Evolutionary conservation across 768 basidiomycete species (phyloP), one percentile per base, ranked within the genome.

Genomic region (Russula vinacea): DNA sequence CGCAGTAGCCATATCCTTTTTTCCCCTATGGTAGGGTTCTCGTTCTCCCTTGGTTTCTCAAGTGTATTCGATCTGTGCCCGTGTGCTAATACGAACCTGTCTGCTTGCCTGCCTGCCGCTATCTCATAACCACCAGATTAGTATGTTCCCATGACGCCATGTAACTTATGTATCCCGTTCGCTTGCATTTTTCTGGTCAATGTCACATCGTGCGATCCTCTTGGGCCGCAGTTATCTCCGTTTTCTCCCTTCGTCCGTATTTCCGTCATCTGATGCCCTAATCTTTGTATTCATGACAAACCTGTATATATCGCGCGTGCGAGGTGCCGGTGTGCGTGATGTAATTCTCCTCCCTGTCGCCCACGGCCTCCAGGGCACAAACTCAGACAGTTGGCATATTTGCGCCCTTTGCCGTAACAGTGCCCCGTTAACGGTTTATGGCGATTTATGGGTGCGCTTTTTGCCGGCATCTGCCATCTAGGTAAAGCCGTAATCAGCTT

Each of bases 351-450:
- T 26, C n/a, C 9, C 35, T 62, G 62, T 62, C 53, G 37, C 26
- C 47, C 54, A 51, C 47, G 29, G 56, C 49, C 62, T 49, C 55
- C 45, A 50, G 35, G 24, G 26, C 29, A 56, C 47, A 57, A 51
- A 56, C 47, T 39, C 39, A 14, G 26, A 40, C 29, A 32, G 39
- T 56, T 62, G 50, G 62, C 24, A 19, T 17, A 45, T 54, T 60
- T 54, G 60, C 52, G 40, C 44, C 29, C 54, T 40, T 45, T 62
- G 54, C 54, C 61, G 61, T 62, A 62, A 62, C 60, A 45, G 24
- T 29, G 19, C 19, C 33, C 35, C 51, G 44, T 53, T 32, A 51
- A 61, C 37, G n/a, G 33, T 49, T 37, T 55, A 37, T 42, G 35
- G 11, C 37, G n/a, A n/a, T 49, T 37, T 55, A 37, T 42, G 35